Base-by-base conservation (phyloP, 1,139 yeast species). In the Hansenula anomala region DNA sequence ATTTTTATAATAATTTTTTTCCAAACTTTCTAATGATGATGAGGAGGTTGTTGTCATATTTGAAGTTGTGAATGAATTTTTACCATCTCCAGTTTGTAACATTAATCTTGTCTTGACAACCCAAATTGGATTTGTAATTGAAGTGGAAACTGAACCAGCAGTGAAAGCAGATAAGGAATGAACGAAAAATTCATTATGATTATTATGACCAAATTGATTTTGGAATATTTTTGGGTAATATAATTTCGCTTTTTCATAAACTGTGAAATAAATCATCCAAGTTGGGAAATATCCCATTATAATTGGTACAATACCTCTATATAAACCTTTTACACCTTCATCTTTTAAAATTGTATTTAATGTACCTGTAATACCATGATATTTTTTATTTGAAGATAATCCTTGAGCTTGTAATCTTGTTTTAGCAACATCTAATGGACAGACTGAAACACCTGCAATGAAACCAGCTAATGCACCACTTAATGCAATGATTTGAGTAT, bases 391-490 rank as follows among this genome's bases (percentile, higher is more conserved):
- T 14, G 41, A 31, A 49, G 32, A 48, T 34, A 42, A 51, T 2
- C 97, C 96, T 61, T 90, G 97, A 0, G 97, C 97, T 63, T 92
- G 98, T 43, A 92, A 70, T 59, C 96, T 72, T 7, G 98, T 92
- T 64, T 95, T 87, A 31, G 95, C 89, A 39, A 92, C 95, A 56
- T 92, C 97, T 27, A 92, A 67, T 2, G 98, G 98, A 60, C 96
- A 92, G 10, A 94, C 98, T 8, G 80, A 72, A 0, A 95, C 71
- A 3, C 97, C 97, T 3, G 97, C 86, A 37, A 86, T 66, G 39
- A 95, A 80, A 3, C 98, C 98, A 0, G 97, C 90, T 30, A 86
- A 56, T 1, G 97, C 97, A 4, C 98, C 98, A 22, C 95, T 74
- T 1, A 77, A 53, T 2, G 90, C 86, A 29, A 78, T 73, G 19